These are phyloP conservation scores for Phytophthora boehmeriae DNA, from an alignment of 352 stramenopile genomes.

Conservation along the genomic window DNA sequence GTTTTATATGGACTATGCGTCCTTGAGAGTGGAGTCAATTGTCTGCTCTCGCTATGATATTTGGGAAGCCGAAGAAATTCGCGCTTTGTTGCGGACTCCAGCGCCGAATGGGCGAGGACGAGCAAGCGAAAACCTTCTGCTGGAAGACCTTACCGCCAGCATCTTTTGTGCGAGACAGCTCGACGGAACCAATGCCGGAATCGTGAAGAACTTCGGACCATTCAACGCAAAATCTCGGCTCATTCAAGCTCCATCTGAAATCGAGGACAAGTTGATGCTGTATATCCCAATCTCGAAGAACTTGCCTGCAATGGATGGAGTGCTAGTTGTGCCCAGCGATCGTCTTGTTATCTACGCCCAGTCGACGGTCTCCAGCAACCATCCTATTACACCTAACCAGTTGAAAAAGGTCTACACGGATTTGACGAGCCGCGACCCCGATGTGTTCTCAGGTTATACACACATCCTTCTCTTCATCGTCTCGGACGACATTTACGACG, in stretches of 20 bases:
- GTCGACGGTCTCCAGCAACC: too few species aligned
- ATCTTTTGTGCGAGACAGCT: constrained; percentile 11
- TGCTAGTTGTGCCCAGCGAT: constrained; percentile 23
- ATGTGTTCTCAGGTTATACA: too few species aligned
- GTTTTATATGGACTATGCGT: constrained; percentile 17
- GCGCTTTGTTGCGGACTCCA: constrained; percentile 11
- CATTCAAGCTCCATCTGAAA: constrained; percentile 32
- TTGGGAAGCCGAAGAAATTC: background rate
- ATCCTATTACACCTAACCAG: too few species aligned
- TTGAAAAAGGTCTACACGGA: too few species aligned
- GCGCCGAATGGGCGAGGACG: constrained; percentile 2
- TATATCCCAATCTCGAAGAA: constrained; percentile 39
- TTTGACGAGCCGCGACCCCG: too few species aligned
- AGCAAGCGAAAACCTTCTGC: constrained; percentile 10
- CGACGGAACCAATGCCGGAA: background rate
- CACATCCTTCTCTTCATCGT: constrained; percentile 37
- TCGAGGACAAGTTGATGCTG: constrained; percentile 26
- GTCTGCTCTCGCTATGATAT: constrained; percentile 9
- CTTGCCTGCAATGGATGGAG: constrained; percentile 38
- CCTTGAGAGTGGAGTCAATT: too few species aligned
- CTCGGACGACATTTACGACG: constrained; percentile 32
- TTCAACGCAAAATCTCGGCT: constrained; percentile 21
- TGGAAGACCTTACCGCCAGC: constrained; percentile 10
- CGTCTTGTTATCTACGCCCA: constrained; percentile 30
- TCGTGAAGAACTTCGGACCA: background rate